These are phyloP conservation scores for Salix suchowensis DNA, from an alignment of 345 rosid species.

Conservation along the genomic window DNA sequence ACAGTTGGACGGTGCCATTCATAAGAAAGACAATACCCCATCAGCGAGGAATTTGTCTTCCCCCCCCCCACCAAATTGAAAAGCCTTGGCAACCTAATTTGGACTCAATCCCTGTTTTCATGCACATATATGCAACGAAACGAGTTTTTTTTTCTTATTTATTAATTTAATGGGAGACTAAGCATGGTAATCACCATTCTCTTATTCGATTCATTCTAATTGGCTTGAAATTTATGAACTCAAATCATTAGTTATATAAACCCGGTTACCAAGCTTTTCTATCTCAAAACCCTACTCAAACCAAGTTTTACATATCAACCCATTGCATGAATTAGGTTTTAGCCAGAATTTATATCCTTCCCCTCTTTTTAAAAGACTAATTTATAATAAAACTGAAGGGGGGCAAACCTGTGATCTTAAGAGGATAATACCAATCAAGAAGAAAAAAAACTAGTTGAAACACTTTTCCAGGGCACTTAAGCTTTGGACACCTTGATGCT, in stretches of 20 bases:
- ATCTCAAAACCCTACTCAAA: no score
- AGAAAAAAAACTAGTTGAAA: not conserved
- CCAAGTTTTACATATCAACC: no score
- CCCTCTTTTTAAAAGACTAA: no score
- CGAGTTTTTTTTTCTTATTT: not conserved
- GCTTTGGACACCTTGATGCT: not conserved
- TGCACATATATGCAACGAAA: not conserved
- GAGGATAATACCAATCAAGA: no score
- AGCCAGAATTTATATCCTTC: no score
- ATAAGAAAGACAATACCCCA: constrained; percentile 12
- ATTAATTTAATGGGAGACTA: not conserved
- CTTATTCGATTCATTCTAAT: no score
- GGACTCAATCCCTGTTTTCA: not conserved
- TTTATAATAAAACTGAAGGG: no score
- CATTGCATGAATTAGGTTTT: no score
- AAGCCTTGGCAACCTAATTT: constrained; percentile 8
- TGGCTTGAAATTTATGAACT: no score
- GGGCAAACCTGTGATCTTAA: no score
- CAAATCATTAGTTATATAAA: no score
- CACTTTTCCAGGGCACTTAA: not conserved
- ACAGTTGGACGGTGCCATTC: constrained; percentile 4
- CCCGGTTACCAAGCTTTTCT: no score
- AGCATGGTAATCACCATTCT: not conserved
- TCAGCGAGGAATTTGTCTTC: constrained; percentile 15
- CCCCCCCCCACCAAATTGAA: constrained; percentile 17